phyloP scores from a whole-genome alignment of 1,139 yeast species.

The Geotrichum phurueaensis region DNA sequence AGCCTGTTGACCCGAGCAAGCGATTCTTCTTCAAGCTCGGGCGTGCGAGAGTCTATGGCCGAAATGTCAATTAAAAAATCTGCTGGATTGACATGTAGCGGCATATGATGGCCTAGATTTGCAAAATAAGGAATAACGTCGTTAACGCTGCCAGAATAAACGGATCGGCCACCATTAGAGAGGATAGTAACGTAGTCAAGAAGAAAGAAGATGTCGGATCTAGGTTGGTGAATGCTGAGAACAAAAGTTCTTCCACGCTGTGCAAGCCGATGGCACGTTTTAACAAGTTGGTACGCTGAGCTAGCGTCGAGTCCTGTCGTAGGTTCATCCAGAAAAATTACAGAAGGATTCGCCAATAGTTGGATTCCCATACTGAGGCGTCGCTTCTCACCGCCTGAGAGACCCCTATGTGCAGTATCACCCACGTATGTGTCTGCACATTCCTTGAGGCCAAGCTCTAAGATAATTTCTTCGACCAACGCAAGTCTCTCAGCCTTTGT shows the following conservation, averaged over 20 bases:
- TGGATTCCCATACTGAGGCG: conserved; percentile 75
- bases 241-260: conserved; percentile 65
- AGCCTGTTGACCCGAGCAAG: conserved; percentile 43
- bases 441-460: conserved; percentile 56
- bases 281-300: conserved; percentile 62
- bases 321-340: conserved; percentile 79
- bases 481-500: conserved; percentile 40
- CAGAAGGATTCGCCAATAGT: conserved; percentile 65
- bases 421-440: conserved; percentile 55
- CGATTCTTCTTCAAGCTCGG: conserved; percentile 43
- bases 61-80: conserved; percentile 66
- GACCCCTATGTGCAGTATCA: conserved; percentile 45
- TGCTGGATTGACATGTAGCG: conserved; percentile 50
- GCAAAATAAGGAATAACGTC: conserved; percentile 49
- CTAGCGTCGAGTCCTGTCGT: conserved; percentile 84
- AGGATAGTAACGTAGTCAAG: conserved; percentile 70
- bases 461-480: conserved; percentile 54
- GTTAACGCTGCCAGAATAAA: conserved; percentile 51
- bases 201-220: conserved; percentile 63
- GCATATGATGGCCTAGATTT: conserved; percentile 43
- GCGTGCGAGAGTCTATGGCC: conserved; percentile 52
- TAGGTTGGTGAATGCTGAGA: conserved; percentile 78
- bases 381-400: conserved; percentile 84
- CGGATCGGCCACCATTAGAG: conserved; percentile 59
- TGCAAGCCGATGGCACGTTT: conserved; percentile 53